Conservation (phyloP, 2,329 filamentous ascomycete genomes). For the Aspergillus quadrilineatus region DNA sequence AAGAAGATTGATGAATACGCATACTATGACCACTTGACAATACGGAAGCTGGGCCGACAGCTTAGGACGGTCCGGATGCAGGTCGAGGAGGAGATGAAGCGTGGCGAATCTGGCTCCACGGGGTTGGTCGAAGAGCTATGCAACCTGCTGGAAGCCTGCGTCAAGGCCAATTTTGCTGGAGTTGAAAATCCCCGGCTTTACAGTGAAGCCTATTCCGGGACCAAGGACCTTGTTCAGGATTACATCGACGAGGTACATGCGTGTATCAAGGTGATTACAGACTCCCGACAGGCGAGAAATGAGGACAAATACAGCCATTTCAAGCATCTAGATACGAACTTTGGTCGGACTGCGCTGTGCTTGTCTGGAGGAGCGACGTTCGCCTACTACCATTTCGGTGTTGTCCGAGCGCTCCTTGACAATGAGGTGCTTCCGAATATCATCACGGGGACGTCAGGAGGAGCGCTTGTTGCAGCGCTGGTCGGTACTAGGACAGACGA, state of each 20-base stretch:
- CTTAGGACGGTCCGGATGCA: constrained; percentile 53
- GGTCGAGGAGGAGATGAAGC: constrained; percentile 38
- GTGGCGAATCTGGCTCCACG: constrained; percentile 25
- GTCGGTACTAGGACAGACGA: constrained; percentile 88
- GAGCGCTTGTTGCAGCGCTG: constrained; percentile 82
- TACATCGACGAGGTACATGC: constrained; percentile 71
- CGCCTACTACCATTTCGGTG: constrained; percentile 94
- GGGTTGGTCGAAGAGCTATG: constrained; percentile 72
- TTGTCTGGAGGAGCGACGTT: constrained; percentile 91
- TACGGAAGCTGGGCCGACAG: constrained; percentile 73
- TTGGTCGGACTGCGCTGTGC: constrained; percentile 87
- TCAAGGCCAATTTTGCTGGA: constrained; percentile 97
- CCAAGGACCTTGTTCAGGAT: constrained; percentile 88
- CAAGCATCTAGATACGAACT: constrained; percentile 86
- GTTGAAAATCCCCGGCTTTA: constrained; percentile 94
- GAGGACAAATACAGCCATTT: constrained; percentile 80
- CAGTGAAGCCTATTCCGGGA: constrained; percentile 95
- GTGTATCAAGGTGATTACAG: constrained; percentile 65
- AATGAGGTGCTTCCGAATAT: constrained; percentile 84
- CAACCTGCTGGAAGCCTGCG: constrained; percentile 77
- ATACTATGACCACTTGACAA: constrained; percentile 86
- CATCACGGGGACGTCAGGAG: constrained; percentile 94
- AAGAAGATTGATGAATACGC: constrained; percentile 57
- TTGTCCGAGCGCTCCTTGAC: constrained; percentile 85
- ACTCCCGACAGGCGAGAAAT: constrained; percentile 64